Conservation (phyloP, 768 basidiomycete genomes). For the Amanita fuliginea region DNA sequence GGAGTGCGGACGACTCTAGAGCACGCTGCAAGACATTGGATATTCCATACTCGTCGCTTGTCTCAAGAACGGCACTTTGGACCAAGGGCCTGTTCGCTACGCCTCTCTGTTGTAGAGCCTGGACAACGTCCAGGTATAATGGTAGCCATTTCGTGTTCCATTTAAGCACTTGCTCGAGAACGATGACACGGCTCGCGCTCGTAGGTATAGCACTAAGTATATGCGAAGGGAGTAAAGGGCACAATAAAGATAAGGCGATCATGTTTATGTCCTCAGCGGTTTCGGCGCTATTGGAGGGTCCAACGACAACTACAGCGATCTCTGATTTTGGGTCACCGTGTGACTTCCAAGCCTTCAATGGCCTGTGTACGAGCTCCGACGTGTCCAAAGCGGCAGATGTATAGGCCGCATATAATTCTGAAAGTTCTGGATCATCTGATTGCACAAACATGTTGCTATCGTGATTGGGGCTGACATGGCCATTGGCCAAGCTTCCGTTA, state of each 20-base stretch:
- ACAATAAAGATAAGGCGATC: constrained; percentile 54
- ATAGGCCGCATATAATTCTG: constrained; percentile 43
- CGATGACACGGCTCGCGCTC: constrained; percentile 56
- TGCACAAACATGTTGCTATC: background rate
- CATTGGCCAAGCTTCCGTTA: constrained; percentile 13
- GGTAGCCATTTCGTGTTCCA: constrained; percentile 85
- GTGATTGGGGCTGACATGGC: background rate
- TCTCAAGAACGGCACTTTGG: constrained; percentile 52
- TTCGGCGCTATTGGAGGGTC: constrained; percentile 37
- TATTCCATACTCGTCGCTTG: constrained; percentile 20
- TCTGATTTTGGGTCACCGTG: constrained; percentile 46
- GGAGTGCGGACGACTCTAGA: constrained; percentile 37
- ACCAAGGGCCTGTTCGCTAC: constrained; percentile 39
- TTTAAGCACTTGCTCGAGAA: constrained; percentile 69
- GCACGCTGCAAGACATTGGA: constrained; percentile 24
- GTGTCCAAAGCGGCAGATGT: constrained; percentile 61
- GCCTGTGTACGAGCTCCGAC: constrained; percentile 47
- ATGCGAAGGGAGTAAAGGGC: constrained; percentile 54
- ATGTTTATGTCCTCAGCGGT: constrained; percentile 37
- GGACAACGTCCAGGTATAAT: constrained; percentile 72
- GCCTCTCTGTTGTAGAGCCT: constrained; percentile 53
- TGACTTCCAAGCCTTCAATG: constrained; percentile 42
- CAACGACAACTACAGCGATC: constrained; percentile 65
- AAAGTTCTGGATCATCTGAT: constrained; percentile 15
- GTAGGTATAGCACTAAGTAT: constrained; percentile 50